Base-by-base conservation (phyloP, 2,329 filamentous ascomycete genomes). In the Fusarium sp. region DNA sequence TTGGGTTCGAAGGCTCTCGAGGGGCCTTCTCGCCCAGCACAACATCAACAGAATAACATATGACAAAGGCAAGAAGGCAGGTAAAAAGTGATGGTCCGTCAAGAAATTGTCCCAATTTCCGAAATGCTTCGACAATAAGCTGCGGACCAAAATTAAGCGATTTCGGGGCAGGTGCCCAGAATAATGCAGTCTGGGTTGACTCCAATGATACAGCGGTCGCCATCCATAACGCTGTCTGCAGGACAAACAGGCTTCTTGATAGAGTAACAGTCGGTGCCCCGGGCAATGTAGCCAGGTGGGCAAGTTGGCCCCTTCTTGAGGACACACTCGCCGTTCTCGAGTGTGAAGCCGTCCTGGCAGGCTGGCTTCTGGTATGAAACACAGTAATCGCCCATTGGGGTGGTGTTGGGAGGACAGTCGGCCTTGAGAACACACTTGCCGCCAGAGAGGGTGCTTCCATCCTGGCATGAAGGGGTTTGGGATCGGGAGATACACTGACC, bases 281-380 rank as follows among this genome's bases (percentile, higher is more conserved):
- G 40, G 40, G 52, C 52, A 5, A 4, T 12, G 16, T 24, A 55
- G 27, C 40, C 40, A 45, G 52, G 8, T 25, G 38, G 52, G 40
- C 52, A 55, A 3, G 52, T 6, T 16, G 52, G 52, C 2, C 52
- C 52, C 20, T 18, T 45, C 20, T 45, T 55, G 27, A 45, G 16
- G 52, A 55, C 52, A 45, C 52, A 55, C 27, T 55, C 27, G 40
- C 52, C 40, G 25, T 55, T 55, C 8, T 55, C 52, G 13, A 55
- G 52, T 0, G 27, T 55, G 40, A 32, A 55, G 5, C 52, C 52
- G 25, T 16, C 27, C 2, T 12, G 16, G 1, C 52, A 55, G 8
- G 11, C 11, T 0, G 52, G 52, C 11, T 45, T 55, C 7, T 45
- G 52, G 27, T 55, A 55, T 32, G 27, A 34, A 20, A 55, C 52